These are phyloP conservation scores for Saccharomycopsis javanensis DNA, from an alignment of 805 yeast genomes.

Conservation along the genomic window DNA sequence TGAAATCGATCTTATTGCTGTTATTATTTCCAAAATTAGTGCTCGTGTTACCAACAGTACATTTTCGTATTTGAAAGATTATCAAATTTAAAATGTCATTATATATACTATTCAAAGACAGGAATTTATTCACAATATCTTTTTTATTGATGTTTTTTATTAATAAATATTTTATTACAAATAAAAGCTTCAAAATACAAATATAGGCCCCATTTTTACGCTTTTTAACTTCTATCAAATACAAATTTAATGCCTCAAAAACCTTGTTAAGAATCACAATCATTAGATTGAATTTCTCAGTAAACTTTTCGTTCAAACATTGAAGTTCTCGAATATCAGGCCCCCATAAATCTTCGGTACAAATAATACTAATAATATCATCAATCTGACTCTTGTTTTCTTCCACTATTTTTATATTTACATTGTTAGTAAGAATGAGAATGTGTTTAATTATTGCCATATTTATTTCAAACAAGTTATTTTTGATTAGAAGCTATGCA, in stretches of 20 bases:
- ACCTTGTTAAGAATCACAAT: slow-evolving; percentile 3
- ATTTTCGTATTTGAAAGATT: not conserved
- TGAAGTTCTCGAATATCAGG: slow-evolving; percentile 4
- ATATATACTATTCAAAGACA: slow-evolving; percentile 8
- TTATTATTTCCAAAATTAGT: too few species aligned
- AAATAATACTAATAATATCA: slow-evolving; percentile 9
- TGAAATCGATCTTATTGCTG: slow-evolving; percentile 6
- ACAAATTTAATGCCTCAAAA: slow-evolving; percentile 2
- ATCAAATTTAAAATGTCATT: slow-evolving; percentile 8
- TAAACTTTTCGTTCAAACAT: slow-evolving; percentile 1
- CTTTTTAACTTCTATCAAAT: not conserved
- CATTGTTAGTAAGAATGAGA: too few species aligned
- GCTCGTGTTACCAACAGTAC: not conserved
- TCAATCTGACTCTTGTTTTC: slow-evolving; percentile 21
- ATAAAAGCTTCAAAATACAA: slow-evolving; percentile 9
- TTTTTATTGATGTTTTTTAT: slow-evolving; percentile 4
- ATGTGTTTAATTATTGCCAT: not conserved
- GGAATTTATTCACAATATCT: not conserved
- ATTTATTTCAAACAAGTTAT: too few species aligned
- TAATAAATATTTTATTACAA: slow-evolving; percentile 10
- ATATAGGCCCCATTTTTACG: not conserved
- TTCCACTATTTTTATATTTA: slow-evolving; percentile 1
- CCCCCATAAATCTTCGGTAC: slow-evolving; percentile 8
- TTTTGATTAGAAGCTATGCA: not conserved
- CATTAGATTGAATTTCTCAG: slow-evolving; percentile 3